Percentiles rank a stretch among this genome's conserved stretches.
Evolutionary conservation across 2,329 filamentous ascomycete species (phyloP).

Genomic region (Penicillium paneum): DNA sequence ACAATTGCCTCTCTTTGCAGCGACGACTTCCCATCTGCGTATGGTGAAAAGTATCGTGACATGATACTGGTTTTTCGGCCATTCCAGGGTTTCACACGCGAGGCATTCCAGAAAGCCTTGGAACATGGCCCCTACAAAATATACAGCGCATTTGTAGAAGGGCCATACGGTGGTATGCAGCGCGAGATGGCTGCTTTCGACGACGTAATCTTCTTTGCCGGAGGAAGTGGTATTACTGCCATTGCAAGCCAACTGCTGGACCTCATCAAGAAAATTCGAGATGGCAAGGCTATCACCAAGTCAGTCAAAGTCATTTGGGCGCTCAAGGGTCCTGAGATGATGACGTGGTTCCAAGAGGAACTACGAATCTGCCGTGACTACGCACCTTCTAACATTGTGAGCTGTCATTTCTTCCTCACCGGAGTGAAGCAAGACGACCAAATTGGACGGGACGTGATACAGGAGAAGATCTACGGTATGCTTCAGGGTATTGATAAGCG

Average conservation of each 20-base stretch:
- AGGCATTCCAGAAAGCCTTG: slow-evolving; percentile 76
- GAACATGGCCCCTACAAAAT: slow-evolving; percentile 87
- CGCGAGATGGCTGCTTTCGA: slow-evolving; percentile 88
- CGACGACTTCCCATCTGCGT: slow-evolving; percentile 87
- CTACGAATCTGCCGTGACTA: slow-evolving; percentile 85
- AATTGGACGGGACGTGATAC: slow-evolving; percentile 70
- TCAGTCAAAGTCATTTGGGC: slow-evolving; percentile 93
- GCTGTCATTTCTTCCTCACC: slow-evolving; percentile 93
- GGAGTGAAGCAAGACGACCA: slow-evolving; percentile 60
- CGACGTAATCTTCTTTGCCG: slow-evolving; percentile 86
- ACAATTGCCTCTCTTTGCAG: slow-evolving; percentile 91
- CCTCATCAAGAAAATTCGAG: slow-evolving; percentile 93
- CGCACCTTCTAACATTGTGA: slow-evolving; percentile 81
- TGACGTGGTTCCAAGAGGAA: slow-evolving; percentile 98
- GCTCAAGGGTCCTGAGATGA: slow-evolving; percentile 81
- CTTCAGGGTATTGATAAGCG: slow-evolving; percentile 85
- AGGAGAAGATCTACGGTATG: slow-evolving; percentile 83
- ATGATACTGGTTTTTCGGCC: slow-evolving; percentile 89
- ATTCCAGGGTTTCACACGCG: slow-evolving; percentile 83
- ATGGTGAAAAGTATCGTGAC: slow-evolving; percentile 82
- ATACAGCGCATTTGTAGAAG: slow-evolving; percentile 87
- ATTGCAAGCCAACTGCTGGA: slow-evolving; percentile 87
- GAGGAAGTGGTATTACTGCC: slow-evolving; percentile 90
- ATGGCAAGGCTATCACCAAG: slow-evolving; percentile 88
- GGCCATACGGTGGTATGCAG: slow-evolving; percentile 92